Percentiles rank a stretch among this genome's conserved stretches.
Conservation (phyloP, 2,329 filamentous ascomycete genomes). For the Thelonectria rubi region DNA sequence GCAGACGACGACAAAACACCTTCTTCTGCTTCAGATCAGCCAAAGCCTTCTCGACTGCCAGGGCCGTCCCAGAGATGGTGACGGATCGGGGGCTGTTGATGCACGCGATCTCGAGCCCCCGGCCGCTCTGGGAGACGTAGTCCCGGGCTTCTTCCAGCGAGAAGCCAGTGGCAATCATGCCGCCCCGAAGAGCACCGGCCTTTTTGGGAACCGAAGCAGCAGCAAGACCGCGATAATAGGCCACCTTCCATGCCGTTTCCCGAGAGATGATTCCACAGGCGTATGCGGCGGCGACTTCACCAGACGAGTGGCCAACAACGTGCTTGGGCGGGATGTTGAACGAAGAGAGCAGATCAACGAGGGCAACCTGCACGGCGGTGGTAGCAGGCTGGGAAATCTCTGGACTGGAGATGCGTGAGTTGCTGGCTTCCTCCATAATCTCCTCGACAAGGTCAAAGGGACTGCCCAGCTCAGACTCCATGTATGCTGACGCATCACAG, state of each 20-base stretch:
- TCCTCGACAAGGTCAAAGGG: conserved; percentile 50
- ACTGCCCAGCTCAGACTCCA: conserved; percentile 43
- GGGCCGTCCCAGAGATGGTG: conserved; percentile 54
- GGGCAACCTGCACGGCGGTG: conserved; percentile 54
- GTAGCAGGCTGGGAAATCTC: conserved; percentile 53
- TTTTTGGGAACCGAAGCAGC: conserved; percentile 43
- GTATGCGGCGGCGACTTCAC: conserved; percentile 58
- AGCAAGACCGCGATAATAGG: conserved; percentile 53
- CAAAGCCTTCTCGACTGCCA: conserved; percentile 45
- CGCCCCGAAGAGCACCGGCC: conserved; percentile 45
- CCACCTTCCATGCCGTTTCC: conserved; percentile 52
- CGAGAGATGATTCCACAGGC: conserved; percentile 49
- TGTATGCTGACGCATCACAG: conserved; percentile 44
- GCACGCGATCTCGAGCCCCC: conserved; percentile 51
- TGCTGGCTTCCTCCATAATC: conserved; percentile 41
- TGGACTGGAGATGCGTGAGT: conserved; percentile 46
- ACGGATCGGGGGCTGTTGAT: conserved; percentile 55
- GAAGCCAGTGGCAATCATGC: conserved; percentile 55
- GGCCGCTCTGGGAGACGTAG: conserved; percentile 40
- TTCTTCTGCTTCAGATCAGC: conserved; percentile 44
- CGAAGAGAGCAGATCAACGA: conserved; percentile 51
- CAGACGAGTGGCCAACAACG: conserved; percentile 57
- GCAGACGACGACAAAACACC: conserved; percentile 49
- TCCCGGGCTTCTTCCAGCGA: conserved; percentile 39
- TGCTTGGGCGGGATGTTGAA: conserved; percentile 45